Percentiles rank a stretch among this genome's conserved stretches.
Conservation (phyloP, 2,329 filamentous ascomycete species). For the Xylariaceae sp. region DNA sequence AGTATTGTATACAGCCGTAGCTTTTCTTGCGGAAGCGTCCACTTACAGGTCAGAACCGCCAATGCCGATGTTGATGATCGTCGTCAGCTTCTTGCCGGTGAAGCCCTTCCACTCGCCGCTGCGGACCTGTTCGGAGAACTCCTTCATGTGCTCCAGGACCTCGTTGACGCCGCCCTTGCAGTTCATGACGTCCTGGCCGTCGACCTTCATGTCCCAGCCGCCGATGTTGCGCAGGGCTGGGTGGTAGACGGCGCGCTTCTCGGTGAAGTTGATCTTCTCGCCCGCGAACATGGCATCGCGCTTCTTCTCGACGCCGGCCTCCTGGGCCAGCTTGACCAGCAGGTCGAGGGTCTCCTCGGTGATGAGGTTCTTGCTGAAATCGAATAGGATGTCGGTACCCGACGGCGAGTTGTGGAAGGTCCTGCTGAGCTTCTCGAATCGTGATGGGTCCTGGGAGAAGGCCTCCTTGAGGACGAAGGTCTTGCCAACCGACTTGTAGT, state of each 20-base stretch:
- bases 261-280: constrained; percentile 99
- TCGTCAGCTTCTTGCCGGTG: constrained; percentile 95
- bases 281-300: constrained; percentile 96
- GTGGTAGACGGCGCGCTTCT: constrained; percentile 93
- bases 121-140: constrained; percentile 90
- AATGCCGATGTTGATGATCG: constrained; percentile 95
- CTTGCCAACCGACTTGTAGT: constrained; percentile 80
- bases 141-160: constrained; percentile 95
- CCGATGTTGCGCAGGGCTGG: constrained; percentile 84
- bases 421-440: constrained; percentile 85
- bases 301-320: constrained; percentile 86
- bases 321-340: constrained; percentile 81
- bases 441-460: constrained; percentile 79
- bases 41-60: constrained; percentile 94
- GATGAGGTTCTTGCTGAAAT: constrained; percentile 98
- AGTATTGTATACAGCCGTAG: too few species aligned
- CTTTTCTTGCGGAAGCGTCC: background rate
- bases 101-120: constrained; percentile 96
- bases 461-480: constrained; percentile 88
- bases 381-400: constrained; percentile 83
- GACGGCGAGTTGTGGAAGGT: constrained; percentile 76
- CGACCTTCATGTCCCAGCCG: constrained; percentile 75
- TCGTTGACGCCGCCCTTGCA: constrained; percentile 80
- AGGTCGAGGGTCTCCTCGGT: constrained; percentile 85
- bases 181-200: constrained; percentile 88